A percentile compares a stretch with the other conserved stretches of the same genome.
phyloP scores from a whole-genome alignment of 192 early-diverging fungal species.

The Coemansia biformis region DNA sequence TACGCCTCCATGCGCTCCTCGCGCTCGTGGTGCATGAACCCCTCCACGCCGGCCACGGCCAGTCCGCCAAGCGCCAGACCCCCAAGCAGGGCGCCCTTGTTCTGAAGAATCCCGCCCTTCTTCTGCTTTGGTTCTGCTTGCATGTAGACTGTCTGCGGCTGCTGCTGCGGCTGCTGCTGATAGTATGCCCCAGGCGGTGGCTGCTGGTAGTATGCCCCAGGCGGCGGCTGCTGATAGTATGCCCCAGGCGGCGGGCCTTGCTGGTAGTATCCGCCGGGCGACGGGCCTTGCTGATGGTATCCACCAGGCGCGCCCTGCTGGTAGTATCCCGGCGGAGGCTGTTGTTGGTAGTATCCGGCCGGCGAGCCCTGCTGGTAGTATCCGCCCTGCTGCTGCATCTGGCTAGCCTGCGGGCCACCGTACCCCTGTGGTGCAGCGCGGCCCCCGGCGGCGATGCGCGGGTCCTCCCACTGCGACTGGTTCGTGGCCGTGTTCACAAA shows the following conservation, averaged over 20 bases:
- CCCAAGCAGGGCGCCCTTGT: slow-evolving; percentile 18
- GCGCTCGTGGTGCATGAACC: slow-evolving; percentile 31
- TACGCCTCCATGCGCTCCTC: slow-evolving; percentile 31
- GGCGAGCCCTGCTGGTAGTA: neutral
- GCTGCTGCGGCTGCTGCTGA: slow-evolving; percentile 13
- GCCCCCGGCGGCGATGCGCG: slow-evolving; percentile 7
- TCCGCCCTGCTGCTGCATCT: neutral
- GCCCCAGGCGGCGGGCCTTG: slow-evolving; percentile 15
- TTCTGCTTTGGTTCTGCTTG: slow-evolving; percentile 3
- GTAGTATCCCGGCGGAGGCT: neutral
- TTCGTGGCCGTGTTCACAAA: slow-evolving; percentile 30
- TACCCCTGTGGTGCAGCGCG: neutral
- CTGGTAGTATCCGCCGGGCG: slow-evolving; percentile 9
- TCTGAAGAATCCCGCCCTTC: slow-evolving; percentile 24
- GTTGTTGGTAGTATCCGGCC: neutral
- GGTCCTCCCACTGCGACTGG: slow-evolving; percentile 23
- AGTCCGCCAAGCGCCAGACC: slow-evolving; percentile 30
- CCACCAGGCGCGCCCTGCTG: neutral
- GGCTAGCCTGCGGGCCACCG: neutral
- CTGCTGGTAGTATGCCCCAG: slow-evolving; percentile 4
- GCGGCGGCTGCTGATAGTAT: slow-evolving; percentile 8
- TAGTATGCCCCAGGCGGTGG: neutral
- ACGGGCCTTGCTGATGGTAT: slow-evolving; percentile 15
- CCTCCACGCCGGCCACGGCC: slow-evolving; percentile 20
- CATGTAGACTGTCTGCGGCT: slow-evolving; percentile 5